Percentiles rank a stretch among this genome's conserved stretches.
Evolutionary conservation across 2,329 filamentous ascomycete species (phyloP).

Genomic region (Fonsecaea multimorphosa): DNA sequence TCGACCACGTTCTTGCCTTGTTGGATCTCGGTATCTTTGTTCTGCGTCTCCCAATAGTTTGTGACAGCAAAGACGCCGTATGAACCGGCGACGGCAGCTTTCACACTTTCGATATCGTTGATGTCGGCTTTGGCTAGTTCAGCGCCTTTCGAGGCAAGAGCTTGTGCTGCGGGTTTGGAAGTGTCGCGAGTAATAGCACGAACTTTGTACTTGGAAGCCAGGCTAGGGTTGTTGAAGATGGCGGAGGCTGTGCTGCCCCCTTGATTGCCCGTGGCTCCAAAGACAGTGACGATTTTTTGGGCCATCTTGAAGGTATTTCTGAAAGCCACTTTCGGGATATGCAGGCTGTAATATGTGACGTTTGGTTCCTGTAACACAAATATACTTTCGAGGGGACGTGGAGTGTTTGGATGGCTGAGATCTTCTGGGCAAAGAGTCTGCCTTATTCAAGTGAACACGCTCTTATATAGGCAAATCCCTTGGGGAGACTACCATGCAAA

Average conservation of each 20-base stretch:
- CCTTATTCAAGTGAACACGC: not conserved
- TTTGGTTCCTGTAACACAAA: not conserved
- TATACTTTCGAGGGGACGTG: not conserved
- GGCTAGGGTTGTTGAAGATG: constrained; percentile 53
- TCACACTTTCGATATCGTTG: constrained; percentile 48
- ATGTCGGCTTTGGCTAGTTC: constrained; percentile 49
- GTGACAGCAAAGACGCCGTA: constrained; percentile 60
- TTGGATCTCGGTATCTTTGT: constrained; percentile 46
- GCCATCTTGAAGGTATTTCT: constrained; percentile 28
- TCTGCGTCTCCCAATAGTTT: constrained; percentile 50
- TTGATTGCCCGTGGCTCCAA: constrained; percentile 62
- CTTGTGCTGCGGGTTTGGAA: constrained; percentile 42
- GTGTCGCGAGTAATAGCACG: constrained; percentile 59
- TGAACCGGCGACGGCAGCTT: constrained; percentile 50
- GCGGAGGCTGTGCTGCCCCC: constrained; percentile 56
- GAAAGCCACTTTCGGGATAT: constrained; percentile 9
- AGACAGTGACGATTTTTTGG: constrained; percentile 51
- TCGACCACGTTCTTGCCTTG: constrained; percentile 50
- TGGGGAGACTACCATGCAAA: not conserved
- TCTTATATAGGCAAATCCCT: not conserved
- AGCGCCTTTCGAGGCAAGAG: constrained; percentile 43
- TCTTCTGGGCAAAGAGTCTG: not conserved
- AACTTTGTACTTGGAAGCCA: constrained; percentile 56
- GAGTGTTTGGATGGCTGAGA: not conserved
- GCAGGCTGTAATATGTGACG: not conserved